Conservation (phyloP, 345 rosid species). For the Populus pruinosa region DNA sequence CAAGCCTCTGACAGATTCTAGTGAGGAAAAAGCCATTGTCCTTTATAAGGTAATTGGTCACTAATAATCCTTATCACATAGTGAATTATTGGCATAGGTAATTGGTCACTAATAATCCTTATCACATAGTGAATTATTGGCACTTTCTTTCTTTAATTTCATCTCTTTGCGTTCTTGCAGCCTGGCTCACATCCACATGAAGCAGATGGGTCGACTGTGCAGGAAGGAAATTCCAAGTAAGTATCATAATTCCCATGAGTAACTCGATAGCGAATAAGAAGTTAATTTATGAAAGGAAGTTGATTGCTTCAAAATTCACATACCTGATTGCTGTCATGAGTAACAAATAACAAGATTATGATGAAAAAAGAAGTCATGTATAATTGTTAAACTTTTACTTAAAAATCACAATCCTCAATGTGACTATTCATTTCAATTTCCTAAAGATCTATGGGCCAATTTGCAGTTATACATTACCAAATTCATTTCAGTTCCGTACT, state of each 20-base stretch:
- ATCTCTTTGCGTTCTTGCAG: conserved; percentile 46
- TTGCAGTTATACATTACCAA: not conserved
- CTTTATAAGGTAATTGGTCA: conserved; percentile 58
- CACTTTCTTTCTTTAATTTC: conserved; percentile 5
- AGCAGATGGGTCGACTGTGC: conserved; percentile 45
- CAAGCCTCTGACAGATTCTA: conserved; percentile 38
- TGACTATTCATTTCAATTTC: not conserved
- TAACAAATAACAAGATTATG: not conserved
- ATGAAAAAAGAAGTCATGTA: not conserved
- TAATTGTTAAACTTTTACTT: not conserved
- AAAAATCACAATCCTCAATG: not conserved
- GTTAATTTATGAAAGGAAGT: no score
- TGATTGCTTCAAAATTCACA: not conserved
- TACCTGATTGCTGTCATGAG: not conserved
- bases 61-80: conserved; percentile 6
- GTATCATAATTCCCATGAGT: conserved; percentile 9
- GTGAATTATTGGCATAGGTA: conserved; percentile 32
- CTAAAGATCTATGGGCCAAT: not conserved
- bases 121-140: not conserved
- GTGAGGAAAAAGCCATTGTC: conserved; percentile 86
- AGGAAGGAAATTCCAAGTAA: conserved; percentile 77
- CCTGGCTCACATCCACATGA: conserved; percentile 57
- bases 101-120: conserved; percentile 13
- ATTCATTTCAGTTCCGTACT: not conserved
- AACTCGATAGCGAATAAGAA: not conserved